Evolutionary conservation across 345 rosid genomes (phyloP), one percentile per base, ranked within the genome.

Genomic region (Eucalyptus polybractea): DNA sequence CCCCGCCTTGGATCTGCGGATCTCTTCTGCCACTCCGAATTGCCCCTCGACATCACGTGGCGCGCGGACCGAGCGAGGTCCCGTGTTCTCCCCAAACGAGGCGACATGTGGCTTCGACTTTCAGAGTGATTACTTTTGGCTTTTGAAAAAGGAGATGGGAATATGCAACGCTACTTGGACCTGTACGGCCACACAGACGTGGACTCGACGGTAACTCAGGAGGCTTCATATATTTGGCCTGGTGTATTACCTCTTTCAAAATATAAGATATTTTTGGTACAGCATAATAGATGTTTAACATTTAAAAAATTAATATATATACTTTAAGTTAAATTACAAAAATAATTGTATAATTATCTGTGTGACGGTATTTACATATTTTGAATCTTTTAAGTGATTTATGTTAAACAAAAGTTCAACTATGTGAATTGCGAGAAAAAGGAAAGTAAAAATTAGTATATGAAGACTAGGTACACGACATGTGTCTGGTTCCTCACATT

Each of bases 391-490:
- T 50, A 50, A 50, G 19, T 0, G 0, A 1, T 50, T 50, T 50
- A 6, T 6, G 0, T 15, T 50, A 50, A 50, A 6, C 53, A 50
- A 50, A 50, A 15, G 19, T 50, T 50, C 0, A 0, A 15, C 53
- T 6, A 15, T 50, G 19, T 14, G 53, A 1, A 0, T 14, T 1
- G 1, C 7, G 0, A 50, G 1, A 15, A 0, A 50, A 50, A 0
- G 3, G 53, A 50, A 50, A 50, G 53, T 15, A 50, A 15, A 50
- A 50, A 50, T 50, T 50, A 50, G 7, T 50, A 50, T 15, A 50
- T 15, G 7, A 0, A 1, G 1, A 50, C 3, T 15, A 50, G 7
- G 7, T 6, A 50, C 19, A 6, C 1, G 13, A 27, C 7, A 13
- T 24, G 13, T 58, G n/a, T 58, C 0, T 27, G n/a, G 29, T 58